Evolutionary conservation across 2,329 filamentous ascomycete species (phyloP).

Genomic region (Alternaria triticina): DNA sequence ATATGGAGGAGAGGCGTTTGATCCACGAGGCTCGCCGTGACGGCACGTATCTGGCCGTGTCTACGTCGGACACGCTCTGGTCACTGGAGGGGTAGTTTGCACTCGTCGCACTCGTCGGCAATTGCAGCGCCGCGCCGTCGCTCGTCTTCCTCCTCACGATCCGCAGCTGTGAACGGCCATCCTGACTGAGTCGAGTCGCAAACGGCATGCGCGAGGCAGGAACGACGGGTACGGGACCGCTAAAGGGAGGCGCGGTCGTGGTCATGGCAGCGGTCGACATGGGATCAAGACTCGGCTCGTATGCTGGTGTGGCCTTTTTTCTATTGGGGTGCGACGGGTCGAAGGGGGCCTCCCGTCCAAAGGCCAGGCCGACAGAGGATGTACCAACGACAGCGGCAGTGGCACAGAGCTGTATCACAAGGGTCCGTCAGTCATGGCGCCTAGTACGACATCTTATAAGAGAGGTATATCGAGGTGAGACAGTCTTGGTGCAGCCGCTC

Average conservation of each 20-base stretch:
- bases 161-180: constrained; percentile 38
- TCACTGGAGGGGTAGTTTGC: constrained; percentile 27
- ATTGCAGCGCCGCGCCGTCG: constrained; percentile 29
- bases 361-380: constrained; percentile 64
- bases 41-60: constrained; percentile 36
- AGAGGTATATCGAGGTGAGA: constrained; percentile 31
- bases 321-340: constrained; percentile 43
- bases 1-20: constrained; percentile 70
- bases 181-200: constrained; percentile 34
- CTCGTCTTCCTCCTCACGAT: constrained; percentile 45
- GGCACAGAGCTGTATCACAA: constrained; percentile 64
- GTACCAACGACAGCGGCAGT: constrained; percentile 66
- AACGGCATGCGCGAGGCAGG: constrained; percentile 34
- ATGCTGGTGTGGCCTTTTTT: constrained; percentile 47
- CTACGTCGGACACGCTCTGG: constrained; percentile 32
- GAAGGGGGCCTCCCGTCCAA: constrained; percentile 59
- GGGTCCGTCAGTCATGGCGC: constrained; percentile 46
- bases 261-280: constrained; percentile 39
- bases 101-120: constrained; percentile 23
- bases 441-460: constrained; percentile 28
- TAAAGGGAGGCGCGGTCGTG: constrained; percentile 30
- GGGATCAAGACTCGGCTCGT: constrained; percentile 33
- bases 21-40: constrained; percentile 69
- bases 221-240: constrained; percentile 30
- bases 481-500: constrained; percentile 33